Conservation (phyloP, 1,284 basidiomycete species). For the Calocybe gambosa region DNA sequence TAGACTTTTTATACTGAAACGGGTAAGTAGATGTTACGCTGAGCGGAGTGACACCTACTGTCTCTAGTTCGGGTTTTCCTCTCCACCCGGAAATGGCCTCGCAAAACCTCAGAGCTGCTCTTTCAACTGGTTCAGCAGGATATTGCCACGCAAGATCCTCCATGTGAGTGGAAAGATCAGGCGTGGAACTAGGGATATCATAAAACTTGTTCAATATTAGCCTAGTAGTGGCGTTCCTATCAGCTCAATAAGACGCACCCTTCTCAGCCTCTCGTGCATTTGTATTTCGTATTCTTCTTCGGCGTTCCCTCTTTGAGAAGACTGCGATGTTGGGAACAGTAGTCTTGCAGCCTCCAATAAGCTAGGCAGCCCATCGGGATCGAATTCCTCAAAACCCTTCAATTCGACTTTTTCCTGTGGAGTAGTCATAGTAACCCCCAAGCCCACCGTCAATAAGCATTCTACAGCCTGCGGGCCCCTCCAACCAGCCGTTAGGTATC, state of each 20-base stretch:
- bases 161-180: conserved; percentile 73
- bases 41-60: conserved; percentile 34
- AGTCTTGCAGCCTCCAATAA: conserved; percentile 59
- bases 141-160: conserved; percentile 74
- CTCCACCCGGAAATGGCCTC: conserved; percentile 75
- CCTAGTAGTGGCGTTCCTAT: neutral
- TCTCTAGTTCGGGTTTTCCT: conserved; percentile 76
- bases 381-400: conserved; percentile 50
- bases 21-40: conserved; percentile 17
- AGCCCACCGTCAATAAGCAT: conserved; percentile 66
- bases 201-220: conserved; percentile 49
- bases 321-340: conserved; percentile 57
- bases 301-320: conserved; percentile 30
- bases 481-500: conserved; percentile 77
- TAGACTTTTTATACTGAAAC: conserved; percentile 46
- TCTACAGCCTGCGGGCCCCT: conserved; percentile 64
- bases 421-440: conserved; percentile 37
- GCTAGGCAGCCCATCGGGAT: conserved; percentile 71
- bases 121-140: conserved; percentile 74
- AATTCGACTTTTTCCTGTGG: conserved; percentile 22
- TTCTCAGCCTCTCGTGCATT: conserved; percentile 62
- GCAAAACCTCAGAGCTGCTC: conserved; percentile 69
- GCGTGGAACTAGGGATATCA: conserved; percentile 60
- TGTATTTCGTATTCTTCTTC: conserved; percentile 58
- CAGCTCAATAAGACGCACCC: conserved; percentile 37